Base-by-base conservation (phyloP, 768 basidiomycete species). In the Ramaria rubella region DNA sequence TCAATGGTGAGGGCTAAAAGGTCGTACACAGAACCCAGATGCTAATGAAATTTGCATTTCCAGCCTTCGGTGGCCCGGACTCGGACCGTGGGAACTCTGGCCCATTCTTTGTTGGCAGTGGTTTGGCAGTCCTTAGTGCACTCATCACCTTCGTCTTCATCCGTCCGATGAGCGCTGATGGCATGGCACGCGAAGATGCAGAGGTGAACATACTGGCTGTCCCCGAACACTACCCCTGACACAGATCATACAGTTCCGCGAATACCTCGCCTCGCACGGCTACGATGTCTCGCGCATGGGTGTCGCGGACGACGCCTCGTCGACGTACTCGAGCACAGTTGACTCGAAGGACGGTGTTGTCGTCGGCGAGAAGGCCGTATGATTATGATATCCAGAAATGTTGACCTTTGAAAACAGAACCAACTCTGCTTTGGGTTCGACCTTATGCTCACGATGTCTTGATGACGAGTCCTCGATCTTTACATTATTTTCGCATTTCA, bases 241-340 rank as follows among this genome's bases (percentile, higher is more conserved):
- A n/a, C n/a, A n/a, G n/a, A n/a, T n/a, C n/a, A n/a, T n/a, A n/a
- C 26, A 86, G 80, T 94, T 94, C 82, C 87, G 89, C 55, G 78
- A 77, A 61, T 94, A 94, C 68, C 78, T 96, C 55, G 83, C 83
- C 64, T 77, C 71, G 8, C 69, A 92, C 64, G 91, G 91, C 8
- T 94, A 82, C 64, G 91, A 94, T 67, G 86, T 83, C 34, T 75
- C 79, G 7, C 72, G 71, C 48, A 87, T 92, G 87, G 90, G 90
- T 54, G 33, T 60, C 33, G 60, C 66, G 40, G 71, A 70, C 9
- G 62, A 51, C 21, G 12, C 23, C 5, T 30, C 19, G 5, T 38
- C 52, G 11, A 23, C 34, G 5, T 53, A 38, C 34, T 36, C 52
- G 31, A 23, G 34, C 11, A 26, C 24, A 2, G 26, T 14, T 23